Conservation (phyloP, 139 green algal species). For the Coccomyxa sp. region DNA sequence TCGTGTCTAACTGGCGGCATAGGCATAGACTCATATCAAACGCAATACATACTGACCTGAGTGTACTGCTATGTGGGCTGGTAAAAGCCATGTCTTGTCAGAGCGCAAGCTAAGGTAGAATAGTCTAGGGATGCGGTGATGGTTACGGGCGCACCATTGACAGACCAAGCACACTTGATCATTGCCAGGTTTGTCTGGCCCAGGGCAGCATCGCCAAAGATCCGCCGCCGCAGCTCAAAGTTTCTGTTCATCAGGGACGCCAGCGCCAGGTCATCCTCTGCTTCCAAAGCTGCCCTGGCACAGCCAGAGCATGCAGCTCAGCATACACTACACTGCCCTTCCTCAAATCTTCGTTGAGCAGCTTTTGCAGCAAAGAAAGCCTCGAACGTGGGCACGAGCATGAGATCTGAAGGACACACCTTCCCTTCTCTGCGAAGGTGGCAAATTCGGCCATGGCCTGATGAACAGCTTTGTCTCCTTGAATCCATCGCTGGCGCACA, state of each 20-base stretch:
- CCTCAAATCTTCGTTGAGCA: neutral
- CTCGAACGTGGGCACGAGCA: neutral
- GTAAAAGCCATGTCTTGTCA: neutral
- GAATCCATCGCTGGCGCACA: slow-evolving; percentile 63
- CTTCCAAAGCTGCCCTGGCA: slow-evolving; percentile 38
- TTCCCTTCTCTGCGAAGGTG: slow-evolving; percentile 47
- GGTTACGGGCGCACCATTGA: slow-evolving; percentile 28
- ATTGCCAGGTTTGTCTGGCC: slow-evolving; percentile 72
- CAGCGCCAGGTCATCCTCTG: slow-evolving; percentile 30
- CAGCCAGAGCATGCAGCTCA: neutral
- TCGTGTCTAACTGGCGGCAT: too few species aligned
- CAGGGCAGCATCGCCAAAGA: slow-evolving; percentile 71
- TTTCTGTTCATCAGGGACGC: slow-evolving; percentile 69
- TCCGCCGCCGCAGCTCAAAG: slow-evolving; percentile 56
- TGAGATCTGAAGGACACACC: too few species aligned
- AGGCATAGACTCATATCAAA: too few species aligned
- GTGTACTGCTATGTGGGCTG: neutral
- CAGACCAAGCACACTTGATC: slow-evolving; percentile 55
- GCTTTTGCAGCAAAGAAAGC: too few species aligned
- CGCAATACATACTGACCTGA: neutral
- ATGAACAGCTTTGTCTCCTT: slow-evolving; percentile 53
- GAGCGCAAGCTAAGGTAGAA: neutral
- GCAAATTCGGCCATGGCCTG: slow-evolving; percentile 59
- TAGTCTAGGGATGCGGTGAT: too few species aligned
- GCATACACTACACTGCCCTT: neutral